Conservation (phyloP, 495 filamentous ascomycete species). For the Neurospora sp. region DNA sequence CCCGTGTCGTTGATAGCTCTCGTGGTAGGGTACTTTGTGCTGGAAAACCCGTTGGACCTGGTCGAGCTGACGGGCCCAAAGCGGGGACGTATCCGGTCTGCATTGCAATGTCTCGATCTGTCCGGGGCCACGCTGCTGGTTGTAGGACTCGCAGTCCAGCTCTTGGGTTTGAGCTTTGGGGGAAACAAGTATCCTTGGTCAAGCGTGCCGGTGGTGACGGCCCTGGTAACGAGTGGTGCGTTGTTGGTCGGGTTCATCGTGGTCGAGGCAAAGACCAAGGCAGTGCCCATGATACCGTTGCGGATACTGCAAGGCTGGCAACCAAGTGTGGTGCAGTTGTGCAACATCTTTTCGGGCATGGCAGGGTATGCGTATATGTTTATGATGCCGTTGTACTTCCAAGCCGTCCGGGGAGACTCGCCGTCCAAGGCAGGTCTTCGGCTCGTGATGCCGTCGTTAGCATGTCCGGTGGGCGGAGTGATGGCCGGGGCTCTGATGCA, state of each 20-base stretch:
- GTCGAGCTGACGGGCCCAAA: constrained; percentile 8
- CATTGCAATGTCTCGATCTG: constrained; percentile 48
- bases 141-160: constrained; percentile 44
- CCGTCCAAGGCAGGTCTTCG: constrained; percentile 48
- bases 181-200: constrained; percentile 54
- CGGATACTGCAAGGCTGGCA: constrained; percentile 45
- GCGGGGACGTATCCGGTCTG: constrained; percentile 19
- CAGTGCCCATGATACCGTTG: constrained; percentile 53
- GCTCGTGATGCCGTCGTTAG: constrained; percentile 50
- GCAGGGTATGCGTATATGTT: constrained; percentile 60
- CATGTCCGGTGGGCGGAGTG: constrained; percentile 50
- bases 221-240: constrained; percentile 39
- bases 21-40: constrained; percentile 42
- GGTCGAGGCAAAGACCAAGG: constrained; percentile 49
- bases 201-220: constrained; percentile 39
- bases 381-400: constrained; percentile 54
- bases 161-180: constrained; percentile 49
- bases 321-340: constrained; percentile 44
- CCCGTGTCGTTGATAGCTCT: constrained; percentile 46
- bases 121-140: constrained; percentile 44
- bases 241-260: constrained; percentile 41
- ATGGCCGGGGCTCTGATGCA: constrained; percentile 55
- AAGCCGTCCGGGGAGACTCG: constrained; percentile 51
- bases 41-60: constrained; percentile 30
- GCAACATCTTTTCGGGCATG: constrained; percentile 54